A percentile compares a stretch with the other conserved stretches of the same genome.
Conservation (phyloP, 2,329 filamentous ascomycete genomes). For the Magnaporthiopsis poae region DNA sequence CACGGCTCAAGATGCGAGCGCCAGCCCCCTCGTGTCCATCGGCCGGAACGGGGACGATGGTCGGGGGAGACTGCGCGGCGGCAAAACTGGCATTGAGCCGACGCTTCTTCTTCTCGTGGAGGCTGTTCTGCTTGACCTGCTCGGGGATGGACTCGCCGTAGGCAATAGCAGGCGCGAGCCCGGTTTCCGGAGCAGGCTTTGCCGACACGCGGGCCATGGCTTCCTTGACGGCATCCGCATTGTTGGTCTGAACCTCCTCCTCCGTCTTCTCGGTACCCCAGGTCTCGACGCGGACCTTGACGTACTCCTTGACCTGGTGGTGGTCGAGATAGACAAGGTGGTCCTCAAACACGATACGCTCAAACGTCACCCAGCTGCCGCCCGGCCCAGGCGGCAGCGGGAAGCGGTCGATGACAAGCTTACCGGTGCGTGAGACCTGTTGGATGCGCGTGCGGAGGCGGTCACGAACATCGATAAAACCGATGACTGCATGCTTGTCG, state of each 20-base stretch:
- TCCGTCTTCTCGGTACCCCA: slow-evolving; percentile 24
- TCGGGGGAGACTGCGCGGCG: background rate
- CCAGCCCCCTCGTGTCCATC: background rate
- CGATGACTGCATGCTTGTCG: slow-evolving; percentile 49
- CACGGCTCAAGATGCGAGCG: background rate
- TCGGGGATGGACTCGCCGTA: slow-evolving; percentile 42
- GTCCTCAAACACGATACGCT: slow-evolving; percentile 47
- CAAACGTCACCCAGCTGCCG: slow-evolving; percentile 56
- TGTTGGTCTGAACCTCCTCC: slow-evolving; percentile 27
- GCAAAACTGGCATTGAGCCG: slow-evolving; percentile 20
- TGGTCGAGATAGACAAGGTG: slow-evolving; percentile 48
- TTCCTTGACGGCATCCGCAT: slow-evolving; percentile 35
- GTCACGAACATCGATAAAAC: slow-evolving; percentile 53
- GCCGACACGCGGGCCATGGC: slow-evolving; percentile 34
- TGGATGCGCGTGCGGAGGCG: slow-evolving; percentile 51
- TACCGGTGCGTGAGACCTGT: slow-evolving; percentile 36
- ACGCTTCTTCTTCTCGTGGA: slow-evolving; percentile 37
- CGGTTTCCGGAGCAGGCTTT: slow-evolving; percentile 34
- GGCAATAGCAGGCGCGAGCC: slow-evolving; percentile 35
- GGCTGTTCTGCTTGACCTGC: slow-evolving; percentile 18
- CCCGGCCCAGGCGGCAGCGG: slow-evolving; percentile 48
- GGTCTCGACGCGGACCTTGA: slow-evolving; percentile 40
- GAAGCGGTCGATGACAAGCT: slow-evolving; percentile 34
- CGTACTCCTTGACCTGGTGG: slow-evolving; percentile 52
- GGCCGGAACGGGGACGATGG: slow-evolving; percentile 1